Conservation (phyloP, 257 asterid genomes). For the Cinchona pubescens region DNA sequence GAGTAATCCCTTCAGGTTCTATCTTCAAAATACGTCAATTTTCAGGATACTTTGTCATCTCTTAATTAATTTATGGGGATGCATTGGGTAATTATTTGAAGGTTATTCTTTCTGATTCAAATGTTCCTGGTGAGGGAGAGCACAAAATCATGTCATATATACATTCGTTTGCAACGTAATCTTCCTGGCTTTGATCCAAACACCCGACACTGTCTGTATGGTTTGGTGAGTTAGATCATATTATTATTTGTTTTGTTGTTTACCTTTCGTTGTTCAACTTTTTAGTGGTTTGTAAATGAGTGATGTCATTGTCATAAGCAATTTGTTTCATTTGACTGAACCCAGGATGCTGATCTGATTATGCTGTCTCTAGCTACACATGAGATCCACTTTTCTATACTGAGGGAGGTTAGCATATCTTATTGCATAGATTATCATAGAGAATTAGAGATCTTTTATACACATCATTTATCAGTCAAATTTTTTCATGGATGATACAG, state of each 20-base stretch:
- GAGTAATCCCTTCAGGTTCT: conserved; percentile 38
- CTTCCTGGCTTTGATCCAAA: conserved; percentile 94
- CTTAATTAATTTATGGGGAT: conserved; percentile 49
- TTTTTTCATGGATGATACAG: conserved; percentile 32
- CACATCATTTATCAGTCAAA: not conserved
- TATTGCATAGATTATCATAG: conserved; percentile 4
- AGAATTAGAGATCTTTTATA: not conserved
- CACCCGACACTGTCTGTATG: conserved; percentile 89
- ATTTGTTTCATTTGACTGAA: conserved; percentile 24
- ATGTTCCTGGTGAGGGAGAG: conserved; percentile 99
- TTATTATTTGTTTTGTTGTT: conserved; percentile 17
- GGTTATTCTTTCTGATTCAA: conserved; percentile 96
- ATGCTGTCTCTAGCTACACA: conserved; percentile 96
- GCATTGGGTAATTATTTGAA: conserved; percentile 66
- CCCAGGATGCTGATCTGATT: conserved; percentile 92
- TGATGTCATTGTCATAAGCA: not conserved
- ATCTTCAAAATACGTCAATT: conserved; percentile 31
- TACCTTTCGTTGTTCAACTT: conserved; percentile 7
- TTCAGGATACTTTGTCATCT: conserved; percentile 38
- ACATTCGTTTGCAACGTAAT: conserved; percentile 84
- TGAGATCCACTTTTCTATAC: conserved; percentile 86
- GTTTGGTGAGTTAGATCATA: conserved; percentile 67
- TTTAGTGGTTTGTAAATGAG: not conserved
- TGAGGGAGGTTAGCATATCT: conserved; percentile 79
- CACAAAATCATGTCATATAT: conserved; percentile 95